Conservation (phyloP, 2,329 filamentous ascomycete genomes). For the Colletotrichum destructivum region DNA sequence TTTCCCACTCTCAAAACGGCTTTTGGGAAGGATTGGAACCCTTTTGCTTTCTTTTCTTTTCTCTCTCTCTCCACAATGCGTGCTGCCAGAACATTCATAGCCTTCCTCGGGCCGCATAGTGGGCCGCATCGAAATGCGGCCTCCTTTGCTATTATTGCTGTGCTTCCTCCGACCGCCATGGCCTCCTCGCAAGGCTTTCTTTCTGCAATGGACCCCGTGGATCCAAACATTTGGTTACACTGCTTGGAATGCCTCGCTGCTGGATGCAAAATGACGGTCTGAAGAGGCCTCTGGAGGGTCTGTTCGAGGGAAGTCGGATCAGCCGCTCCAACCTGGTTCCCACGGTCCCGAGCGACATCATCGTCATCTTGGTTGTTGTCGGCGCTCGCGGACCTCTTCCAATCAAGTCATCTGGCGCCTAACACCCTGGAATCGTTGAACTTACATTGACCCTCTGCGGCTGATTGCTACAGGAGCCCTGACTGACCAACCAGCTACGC, state of each 20-base stretch:
- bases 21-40: not conserved
- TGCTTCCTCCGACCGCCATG: constrained; percentile 21
- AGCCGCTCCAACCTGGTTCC: not conserved
- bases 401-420: not conserved
- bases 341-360: not conserved
- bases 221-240: not conserved
- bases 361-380: not conserved
- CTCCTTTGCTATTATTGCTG: constrained; percentile 1
- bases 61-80: not conserved
- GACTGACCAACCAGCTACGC: not conserved
- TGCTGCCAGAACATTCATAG: constrained; percentile 21
- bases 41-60: not conserved
- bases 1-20: constrained; percentile 5
- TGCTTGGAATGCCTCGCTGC: constrained; percentile 11
- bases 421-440: not conserved
- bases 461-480: not conserved
- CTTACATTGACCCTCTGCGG: constrained; percentile 17
- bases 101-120: constrained; percentile 32
- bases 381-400: not conserved
- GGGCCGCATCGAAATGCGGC: constrained; percentile 17
- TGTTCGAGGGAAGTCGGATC: no score
- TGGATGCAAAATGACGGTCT: not conserved
- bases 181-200: constrained; percentile 38
- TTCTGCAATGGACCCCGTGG: not conserved
- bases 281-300: constrained; percentile 7